phyloP scores from a whole-genome alignment of 495 filamentous ascomycete species.

The Neurospora sp. region DNA sequence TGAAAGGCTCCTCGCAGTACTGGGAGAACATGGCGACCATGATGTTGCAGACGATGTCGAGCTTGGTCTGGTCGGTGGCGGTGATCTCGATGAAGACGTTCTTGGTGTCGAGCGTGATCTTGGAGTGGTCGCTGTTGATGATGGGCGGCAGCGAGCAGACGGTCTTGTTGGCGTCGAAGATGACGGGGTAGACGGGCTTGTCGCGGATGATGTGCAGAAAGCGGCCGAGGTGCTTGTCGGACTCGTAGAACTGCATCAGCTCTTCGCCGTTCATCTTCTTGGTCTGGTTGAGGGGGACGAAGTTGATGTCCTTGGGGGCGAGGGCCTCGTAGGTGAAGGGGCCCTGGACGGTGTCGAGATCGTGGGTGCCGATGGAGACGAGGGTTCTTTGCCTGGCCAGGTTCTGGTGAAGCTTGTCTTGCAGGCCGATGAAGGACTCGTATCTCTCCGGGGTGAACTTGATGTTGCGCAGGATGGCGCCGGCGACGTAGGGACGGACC shows the following conservation, averaged over 20 bases:
- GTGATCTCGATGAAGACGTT: conserved; percentile 98
- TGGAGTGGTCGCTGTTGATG: conserved; percentile 94
- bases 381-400: conserved; percentile 85
- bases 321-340: conserved; percentile 96
- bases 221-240: conserved; percentile 69
- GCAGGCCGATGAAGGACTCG: conserved; percentile 93
- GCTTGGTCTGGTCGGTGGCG: conserved; percentile 92
- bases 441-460: conserved; percentile 86
- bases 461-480: conserved; percentile 78
- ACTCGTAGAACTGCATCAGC: conserved; percentile 93
- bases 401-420: conserved; percentile 98
- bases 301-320: conserved; percentile 84
- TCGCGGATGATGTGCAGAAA: conserved; percentile 91
- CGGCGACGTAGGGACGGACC: conserved; percentile 78
- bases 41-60: conserved; percentile 90
- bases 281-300: conserved; percentile 82
- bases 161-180: conserved; percentile 76
- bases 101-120: conserved; percentile 79
- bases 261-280: conserved; percentile 78
- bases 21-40: conserved; percentile 95
- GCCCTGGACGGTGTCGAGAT: conserved; percentile 85
- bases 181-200: conserved; percentile 91
- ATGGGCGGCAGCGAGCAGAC: conserved; percentile 94
- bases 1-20: conserved; percentile 82
- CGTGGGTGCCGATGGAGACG: conserved; percentile 93